These are phyloP conservation scores for Lentinula detonsa DNA, from an alignment of 768 basidiomycete genomes.

Conservation along the genomic window DNA sequence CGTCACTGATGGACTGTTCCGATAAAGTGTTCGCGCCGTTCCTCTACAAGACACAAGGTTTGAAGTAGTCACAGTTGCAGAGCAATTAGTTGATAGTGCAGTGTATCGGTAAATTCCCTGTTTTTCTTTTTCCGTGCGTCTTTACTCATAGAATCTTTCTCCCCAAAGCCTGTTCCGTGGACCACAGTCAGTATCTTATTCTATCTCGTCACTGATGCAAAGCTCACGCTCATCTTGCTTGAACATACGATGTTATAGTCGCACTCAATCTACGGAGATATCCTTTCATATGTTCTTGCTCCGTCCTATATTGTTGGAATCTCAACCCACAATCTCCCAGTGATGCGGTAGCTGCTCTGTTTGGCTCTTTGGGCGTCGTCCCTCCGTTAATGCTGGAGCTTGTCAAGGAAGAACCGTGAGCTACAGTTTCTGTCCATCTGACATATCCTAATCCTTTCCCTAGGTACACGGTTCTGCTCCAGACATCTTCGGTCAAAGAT, in stretches of 20 bases:
- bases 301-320: not conserved
- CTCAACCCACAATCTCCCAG: slow-evolving; percentile 28
- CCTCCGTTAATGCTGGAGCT: slow-evolving; percentile 99
- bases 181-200: slow-evolving; percentile 62
- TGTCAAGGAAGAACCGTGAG: slow-evolving; percentile 97
- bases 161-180: slow-evolving; percentile 86
- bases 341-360: slow-evolving; percentile 97
- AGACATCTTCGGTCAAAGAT: slow-evolving; percentile 89
- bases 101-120: no score
- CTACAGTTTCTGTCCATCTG: slow-evolving; percentile 10
- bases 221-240: slow-evolving; percentile 22
- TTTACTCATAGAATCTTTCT: no score
- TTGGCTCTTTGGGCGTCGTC: slow-evolving; percentile 96
- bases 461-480: slow-evolving; percentile 97
- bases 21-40: no score
- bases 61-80: no score
- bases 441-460: no score
- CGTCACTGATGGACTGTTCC: no score
- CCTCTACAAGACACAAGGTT: no score
- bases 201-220: not conserved
- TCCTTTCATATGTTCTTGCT: slow-evolving; percentile 69
- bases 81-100: no score
- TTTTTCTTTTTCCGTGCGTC: no score
- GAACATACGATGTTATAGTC: slow-evolving; percentile 94
- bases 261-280: slow-evolving; percentile 99